Base-by-base conservation (phyloP, 805 yeast species). In the Wickerhamomyces ciferrii region DNA sequence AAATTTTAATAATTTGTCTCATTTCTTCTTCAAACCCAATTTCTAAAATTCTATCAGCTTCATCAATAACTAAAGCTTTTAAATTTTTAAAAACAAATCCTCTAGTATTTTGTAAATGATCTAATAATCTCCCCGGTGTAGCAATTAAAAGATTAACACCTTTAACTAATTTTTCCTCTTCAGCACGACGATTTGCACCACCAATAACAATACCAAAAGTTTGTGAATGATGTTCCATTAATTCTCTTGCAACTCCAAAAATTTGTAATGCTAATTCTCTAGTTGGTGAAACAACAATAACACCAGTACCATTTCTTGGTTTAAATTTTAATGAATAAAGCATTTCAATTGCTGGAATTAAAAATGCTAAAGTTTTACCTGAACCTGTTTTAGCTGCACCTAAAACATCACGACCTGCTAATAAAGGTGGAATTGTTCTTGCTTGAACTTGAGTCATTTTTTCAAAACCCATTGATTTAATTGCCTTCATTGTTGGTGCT, bases 381-480 rank as follows among this genome's bases (percentile, higher is more conserved):
- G 97, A 90, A 45, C 99, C 99, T 3, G 99, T 94, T 70, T 91
- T 92, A 47, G 99, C 99, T n/a, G 99, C 99, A 55, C 99, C 99
- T 45, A 94, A 75, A 19, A 95, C 98, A 68, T 94, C 99, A 57
- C 92, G 81, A 39, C 99, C 99, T 1, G 98, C 97, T 52, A 95
- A 70, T 51, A 94, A 74, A 11, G 99, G 98, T 7, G 99, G 98
- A 46, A 94, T 94, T 13, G 99, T 90, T 68, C 92, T 82, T 24
- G 96, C 84, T 69, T 94, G 99, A 10, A 94, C 98, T 52, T 83
- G 81, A 1, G 99, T 95, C 97, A 94, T 88, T 44, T 71, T 84
- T 14, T 79, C 74, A 70, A 94, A 94, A 1, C 97, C 97, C 97
- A 94, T 87, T 31, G 81, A 84, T 36, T 74, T 72, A 53, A 94